A percentile compares a stretch with the other conserved stretches of the same genome.
These are phyloP conservation scores for Biscogniauxia marginata DNA, from an alignment of 2,329 filamentous ascomycete genomes.

Conservation along the genomic window DNA sequence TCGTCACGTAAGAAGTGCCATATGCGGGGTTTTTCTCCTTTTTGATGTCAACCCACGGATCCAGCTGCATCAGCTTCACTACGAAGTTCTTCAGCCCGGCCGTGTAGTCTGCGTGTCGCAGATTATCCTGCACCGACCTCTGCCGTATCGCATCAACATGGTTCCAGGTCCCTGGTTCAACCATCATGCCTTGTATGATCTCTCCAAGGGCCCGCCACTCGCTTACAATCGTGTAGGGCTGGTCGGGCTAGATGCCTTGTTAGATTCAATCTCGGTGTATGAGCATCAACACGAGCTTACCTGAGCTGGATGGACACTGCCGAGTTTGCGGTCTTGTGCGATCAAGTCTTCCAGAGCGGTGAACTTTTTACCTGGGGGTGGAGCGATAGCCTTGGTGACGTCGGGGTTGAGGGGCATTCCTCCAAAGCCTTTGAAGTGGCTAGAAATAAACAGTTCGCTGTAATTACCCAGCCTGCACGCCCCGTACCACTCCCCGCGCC, in stretches of 20 bases:
- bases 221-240: conserved; percentile 32
- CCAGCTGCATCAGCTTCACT: conserved; percentile 25
- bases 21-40: not conserved
- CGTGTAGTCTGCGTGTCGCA: conserved; percentile 18
- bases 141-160: conserved; percentile 16
- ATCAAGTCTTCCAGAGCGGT: conserved; percentile 19
- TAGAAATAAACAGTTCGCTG: conserved; percentile 39
- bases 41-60: conserved; percentile 17
- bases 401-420: not conserved
- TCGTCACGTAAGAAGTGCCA: conserved; percentile 16
- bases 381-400: conserved; percentile 26
- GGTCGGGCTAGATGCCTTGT: conserved; percentile 19
- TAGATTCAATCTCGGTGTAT: conserved; percentile 1
- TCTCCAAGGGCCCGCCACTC: conserved; percentile 32
- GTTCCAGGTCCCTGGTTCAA: conserved; percentile 13
- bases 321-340: conserved; percentile 10
- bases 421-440: conserved; percentile 28
- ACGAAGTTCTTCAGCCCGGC: conserved; percentile 23
- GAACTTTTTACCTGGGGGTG: conserved; percentile 10
- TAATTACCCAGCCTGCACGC: conserved; percentile 54
- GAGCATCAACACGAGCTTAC: conserved; percentile 16
- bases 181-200: conserved; percentile 33
- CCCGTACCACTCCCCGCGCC: conserved; percentile 50
- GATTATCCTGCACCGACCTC: conserved; percentile 9
- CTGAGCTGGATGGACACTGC: conserved; percentile 23